Percentiles rank a stretch among this genome's conserved stretches.
These are phyloP conservation scores for Trichosanthes truncata DNA, from an alignment of 306 rosid species.

Conservation along the genomic window DNA sequence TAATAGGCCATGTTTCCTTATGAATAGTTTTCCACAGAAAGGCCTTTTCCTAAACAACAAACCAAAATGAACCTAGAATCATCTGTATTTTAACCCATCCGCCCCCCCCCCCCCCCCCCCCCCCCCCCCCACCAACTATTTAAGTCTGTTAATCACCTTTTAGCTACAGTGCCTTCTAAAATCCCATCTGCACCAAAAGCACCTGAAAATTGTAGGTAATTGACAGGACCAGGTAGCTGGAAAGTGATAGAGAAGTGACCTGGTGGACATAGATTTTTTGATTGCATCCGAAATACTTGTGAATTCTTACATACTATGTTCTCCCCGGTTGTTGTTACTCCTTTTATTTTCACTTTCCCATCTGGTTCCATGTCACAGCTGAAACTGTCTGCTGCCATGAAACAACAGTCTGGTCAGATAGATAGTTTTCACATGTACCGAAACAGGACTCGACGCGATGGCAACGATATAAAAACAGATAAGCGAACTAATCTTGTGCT, in stretches of 20 bases:
- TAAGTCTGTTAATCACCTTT: slow-evolving; percentile 18
- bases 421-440: neutral
- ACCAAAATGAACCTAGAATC: slow-evolving; percentile 2
- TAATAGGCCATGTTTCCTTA: neutral
- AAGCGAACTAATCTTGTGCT: neutral
- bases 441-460: neutral
- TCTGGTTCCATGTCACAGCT: slow-evolving; percentile 49
- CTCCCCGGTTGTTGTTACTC: slow-evolving; percentile 73
- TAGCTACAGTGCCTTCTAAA: slow-evolving; percentile 67
- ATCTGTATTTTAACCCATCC: neutral
- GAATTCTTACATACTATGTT: slow-evolving; percentile 46
- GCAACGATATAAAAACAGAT: neutral
- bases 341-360: slow-evolving; percentile 48
- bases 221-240: slow-evolving; percentile 78
- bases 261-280: slow-evolving; percentile 64
- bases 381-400: slow-evolving; percentile 50
- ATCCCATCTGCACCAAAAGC: slow-evolving; percentile 68
- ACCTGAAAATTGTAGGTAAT: slow-evolving; percentile 48
- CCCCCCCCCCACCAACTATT: neutral
- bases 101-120: no score
- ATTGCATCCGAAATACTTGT: slow-evolving; percentile 66
- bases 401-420: slow-evolving; percentile 14
- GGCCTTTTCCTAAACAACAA: neutral
- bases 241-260: slow-evolving; percentile 62
- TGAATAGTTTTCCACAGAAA: neutral